Percentiles rank a stretch among this genome's conserved stretches.
Evolutionary conservation across 768 basidiomycete species (phyloP).

Genomic region (Cystofilobasidium ferigula): DNA sequence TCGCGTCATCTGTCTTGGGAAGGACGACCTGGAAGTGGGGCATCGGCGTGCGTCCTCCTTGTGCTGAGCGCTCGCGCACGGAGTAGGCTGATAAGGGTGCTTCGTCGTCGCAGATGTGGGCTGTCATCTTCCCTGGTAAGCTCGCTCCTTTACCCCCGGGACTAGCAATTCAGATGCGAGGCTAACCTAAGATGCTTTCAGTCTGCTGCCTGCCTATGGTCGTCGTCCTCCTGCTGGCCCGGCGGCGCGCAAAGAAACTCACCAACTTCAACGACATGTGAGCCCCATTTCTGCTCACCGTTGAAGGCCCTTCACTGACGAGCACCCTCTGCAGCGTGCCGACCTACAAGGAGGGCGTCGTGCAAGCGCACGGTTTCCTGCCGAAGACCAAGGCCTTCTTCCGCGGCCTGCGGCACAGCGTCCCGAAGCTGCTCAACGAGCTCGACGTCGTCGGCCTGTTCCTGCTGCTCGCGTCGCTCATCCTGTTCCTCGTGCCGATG

Average conservation of each 20-base stretch:
- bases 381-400: slow-evolving; percentile 13
- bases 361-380: too few relatives aligned
- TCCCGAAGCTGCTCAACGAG: slow-evolving; percentile 37
- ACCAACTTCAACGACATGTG: background rate
- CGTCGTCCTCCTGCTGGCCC: slow-evolving; percentile 28
- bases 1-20: slow-evolving; percentile 27
- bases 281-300: slow-evolving; percentile 24
- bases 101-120: too few relatives aligned
- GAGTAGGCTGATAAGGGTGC: too few relatives aligned
- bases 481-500: slow-evolving; percentile 38
- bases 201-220: slow-evolving; percentile 27
- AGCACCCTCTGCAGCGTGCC: slow-evolving; percentile 5
- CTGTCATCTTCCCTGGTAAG: slow-evolving; percentile 37
- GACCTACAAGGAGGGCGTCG: slow-evolving; percentile 26
- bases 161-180: too few relatives aligned
- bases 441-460: slow-evolving; percentile 37
- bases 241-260: slow-evolving; percentile 25
- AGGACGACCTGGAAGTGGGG: slow-evolving; percentile 35
- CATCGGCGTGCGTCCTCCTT: slow-evolving; percentile 28
- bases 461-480: slow-evolving; percentile 30
- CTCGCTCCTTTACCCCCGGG: too few relatives aligned
- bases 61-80: too few relatives aligned
- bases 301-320: slow-evolving; percentile 16
- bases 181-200: too few relatives aligned
- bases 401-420: too few relatives aligned